phyloP scores from a whole-genome alignment of 495 filamentous ascomycete species.

The Cryomyces antarcticus region DNA sequence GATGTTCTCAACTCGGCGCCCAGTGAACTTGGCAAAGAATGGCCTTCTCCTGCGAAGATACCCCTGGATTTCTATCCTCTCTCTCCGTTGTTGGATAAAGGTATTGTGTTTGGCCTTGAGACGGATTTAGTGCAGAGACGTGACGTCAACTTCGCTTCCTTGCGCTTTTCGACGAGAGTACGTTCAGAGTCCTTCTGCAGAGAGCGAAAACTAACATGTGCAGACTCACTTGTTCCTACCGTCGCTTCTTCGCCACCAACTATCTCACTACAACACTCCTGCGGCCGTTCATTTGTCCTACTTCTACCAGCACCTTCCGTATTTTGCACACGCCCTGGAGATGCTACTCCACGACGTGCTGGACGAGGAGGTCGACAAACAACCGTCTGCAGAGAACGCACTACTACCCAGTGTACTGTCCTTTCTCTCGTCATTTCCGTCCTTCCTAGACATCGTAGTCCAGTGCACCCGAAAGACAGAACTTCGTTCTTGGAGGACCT shows the following conservation, averaged over 20 bases:
- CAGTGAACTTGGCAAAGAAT: slow-evolving; percentile 34
- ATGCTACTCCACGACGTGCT: slow-evolving; percentile 82
- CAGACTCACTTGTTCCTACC: slow-evolving; percentile 58
- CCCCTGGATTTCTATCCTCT: slow-evolving; percentile 80
- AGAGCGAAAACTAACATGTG: not conserved
- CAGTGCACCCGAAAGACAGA: slow-evolving; percentile 98
- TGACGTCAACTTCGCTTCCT: slow-evolving; percentile 71
- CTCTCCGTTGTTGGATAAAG: slow-evolving; percentile 66
- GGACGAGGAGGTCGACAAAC: slow-evolving; percentile 77
- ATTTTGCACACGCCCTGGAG: slow-evolving; percentile 84
- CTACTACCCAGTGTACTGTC: slow-evolving; percentile 72
- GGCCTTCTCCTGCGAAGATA: slow-evolving; percentile 44
- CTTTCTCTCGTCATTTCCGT: slow-evolving; percentile 71
- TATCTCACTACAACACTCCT: slow-evolving; percentile 47
- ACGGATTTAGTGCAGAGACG: slow-evolving; percentile 78
- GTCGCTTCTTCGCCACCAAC: slow-evolving; percentile 57
- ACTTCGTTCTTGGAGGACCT: slow-evolving; percentile 78
- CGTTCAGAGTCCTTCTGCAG: slow-evolving; percentile 1
- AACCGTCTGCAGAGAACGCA: slow-evolving; percentile 33
- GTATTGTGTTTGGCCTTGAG: slow-evolving; percentile 76
- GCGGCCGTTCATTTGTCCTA: slow-evolving; percentile 61
- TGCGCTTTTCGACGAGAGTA: slow-evolving; percentile 31
- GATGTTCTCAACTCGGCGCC: slow-evolving; percentile 54
- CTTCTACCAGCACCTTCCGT: slow-evolving; percentile 64
- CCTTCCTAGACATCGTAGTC: slow-evolving; percentile 87